Conservation (phyloP, 2,329 filamentous ascomycete genomes). For the Fusarium avenaceum region DNA sequence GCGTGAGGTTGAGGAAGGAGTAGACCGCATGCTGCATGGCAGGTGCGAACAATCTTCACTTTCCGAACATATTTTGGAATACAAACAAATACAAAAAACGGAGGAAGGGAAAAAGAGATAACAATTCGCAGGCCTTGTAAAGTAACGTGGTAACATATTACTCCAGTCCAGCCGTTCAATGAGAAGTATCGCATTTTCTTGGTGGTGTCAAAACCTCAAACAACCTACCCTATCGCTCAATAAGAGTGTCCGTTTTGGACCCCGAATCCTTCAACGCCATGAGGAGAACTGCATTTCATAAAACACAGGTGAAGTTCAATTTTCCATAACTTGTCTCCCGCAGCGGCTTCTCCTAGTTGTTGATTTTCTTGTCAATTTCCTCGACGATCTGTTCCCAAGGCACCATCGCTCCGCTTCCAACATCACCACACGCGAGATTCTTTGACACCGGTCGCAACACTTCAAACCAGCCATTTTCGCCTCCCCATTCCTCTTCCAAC, state of each 20-base stretch:
- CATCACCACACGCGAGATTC: conserved; percentile 85
- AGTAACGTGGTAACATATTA: no score
- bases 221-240: conserved; percentile 4
- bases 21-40: no score
- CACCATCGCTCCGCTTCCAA: conserved; percentile 85
- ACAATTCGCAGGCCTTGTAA: no score
- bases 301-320: rapidly evolving
- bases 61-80: no score
- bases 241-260: conserved; percentile 10
- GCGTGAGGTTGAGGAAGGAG: no score
- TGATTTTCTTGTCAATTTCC: conserved; percentile 70
- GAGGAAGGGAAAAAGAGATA: no score
- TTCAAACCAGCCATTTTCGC: conserved; percentile 66
- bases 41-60: no score
- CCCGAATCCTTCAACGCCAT: conserved; percentile 5
- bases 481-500: conserved; percentile 81
- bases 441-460: conserved; percentile 82
- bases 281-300: no score
- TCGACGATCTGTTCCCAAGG: conserved; percentile 82
- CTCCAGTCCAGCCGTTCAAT: not conserved
- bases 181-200: not conserved
- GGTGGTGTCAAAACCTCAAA: conserved; percentile 6
- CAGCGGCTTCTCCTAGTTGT: not conserved
- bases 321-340: rapidly evolving
- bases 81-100: no score